Conservation (phyloP, 2,329 filamentous ascomycete genomes). For the Calonectria pteridis region DNA sequence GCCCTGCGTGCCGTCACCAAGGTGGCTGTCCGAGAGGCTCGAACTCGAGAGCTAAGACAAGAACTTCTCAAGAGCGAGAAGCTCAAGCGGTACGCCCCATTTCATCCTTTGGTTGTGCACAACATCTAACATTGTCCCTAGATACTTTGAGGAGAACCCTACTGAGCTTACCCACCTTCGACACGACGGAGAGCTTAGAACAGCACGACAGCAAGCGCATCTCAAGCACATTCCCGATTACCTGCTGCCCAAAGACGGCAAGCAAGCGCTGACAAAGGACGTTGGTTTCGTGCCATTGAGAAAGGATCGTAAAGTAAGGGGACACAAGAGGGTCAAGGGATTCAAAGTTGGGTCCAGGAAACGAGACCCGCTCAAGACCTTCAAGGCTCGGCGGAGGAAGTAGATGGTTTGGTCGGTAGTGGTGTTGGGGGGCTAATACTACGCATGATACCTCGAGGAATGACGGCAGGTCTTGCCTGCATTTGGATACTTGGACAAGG, state of each 20-base stretch:
- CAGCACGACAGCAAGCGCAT: slow-evolving; percentile 87
- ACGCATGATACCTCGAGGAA: slow-evolving; percentile 34
- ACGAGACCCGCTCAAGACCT: slow-evolving; percentile 88
- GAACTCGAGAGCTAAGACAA: slow-evolving; percentile 87
- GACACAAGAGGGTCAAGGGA: slow-evolving; percentile 58
- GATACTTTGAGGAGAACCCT: slow-evolving; percentile 96
- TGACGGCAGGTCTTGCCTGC: not conserved
- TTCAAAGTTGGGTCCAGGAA: slow-evolving; percentile 72
- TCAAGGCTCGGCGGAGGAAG: slow-evolving; percentile 74
- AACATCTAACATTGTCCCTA: slow-evolving; percentile 31
- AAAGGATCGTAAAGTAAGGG: slow-evolving; percentile 66
- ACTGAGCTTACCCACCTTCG: slow-evolving; percentile 87
- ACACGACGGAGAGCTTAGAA: slow-evolving; percentile 89
- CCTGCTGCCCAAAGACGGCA: slow-evolving; percentile 82
- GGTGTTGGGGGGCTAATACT: slow-evolving; percentile 24
- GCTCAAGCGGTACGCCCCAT: slow-evolving; percentile 72
- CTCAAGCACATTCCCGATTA: slow-evolving; percentile 96
- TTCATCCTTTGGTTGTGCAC: not conserved
- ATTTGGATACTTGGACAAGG: not conserved
- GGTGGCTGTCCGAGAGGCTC: slow-evolving; percentile 89
- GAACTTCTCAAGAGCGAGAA: slow-evolving; percentile 96
- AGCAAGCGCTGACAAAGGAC: slow-evolving; percentile 75
- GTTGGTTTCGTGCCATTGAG: slow-evolving; percentile 82
- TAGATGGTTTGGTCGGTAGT: slow-evolving; percentile 35
- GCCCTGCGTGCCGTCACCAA: slow-evolving; percentile 91